These are phyloP conservation scores for Kalmanozyma brasiliensis DNA, from an alignment of 1,284 basidiomycete species.

Conservation along the genomic window DNA sequence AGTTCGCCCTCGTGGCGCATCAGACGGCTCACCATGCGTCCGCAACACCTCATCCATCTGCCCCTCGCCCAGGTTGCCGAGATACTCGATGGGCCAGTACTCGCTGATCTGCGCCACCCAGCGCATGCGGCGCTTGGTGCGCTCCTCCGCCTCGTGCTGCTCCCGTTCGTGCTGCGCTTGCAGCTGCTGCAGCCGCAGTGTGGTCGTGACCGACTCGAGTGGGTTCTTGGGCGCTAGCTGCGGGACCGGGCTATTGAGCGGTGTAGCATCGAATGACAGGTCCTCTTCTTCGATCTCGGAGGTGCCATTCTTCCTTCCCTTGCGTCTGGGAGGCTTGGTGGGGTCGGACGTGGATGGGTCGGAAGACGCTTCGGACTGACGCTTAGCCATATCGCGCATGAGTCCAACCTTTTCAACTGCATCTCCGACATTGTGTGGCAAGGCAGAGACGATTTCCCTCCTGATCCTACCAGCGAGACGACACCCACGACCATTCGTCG, in stretches of 20 bases:
- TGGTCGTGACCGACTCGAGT: slow-evolving; percentile 15
- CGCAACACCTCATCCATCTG: slow-evolving; percentile 75
- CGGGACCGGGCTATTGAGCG: slow-evolving; percentile 82
- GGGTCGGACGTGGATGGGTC: neutral
- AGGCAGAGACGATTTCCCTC: slow-evolving; percentile 80
- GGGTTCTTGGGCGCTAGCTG: slow-evolving; percentile 68
- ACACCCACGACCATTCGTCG: slow-evolving; percentile 92
- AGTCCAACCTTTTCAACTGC: slow-evolving; percentile 82
- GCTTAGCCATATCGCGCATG: slow-evolving; percentile 76
- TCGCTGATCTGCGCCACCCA: slow-evolving; percentile 71
- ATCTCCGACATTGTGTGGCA: slow-evolving; percentile 80
- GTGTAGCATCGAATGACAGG: slow-evolving; percentile 54
- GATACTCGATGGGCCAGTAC: slow-evolving; percentile 86
- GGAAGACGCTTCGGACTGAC: slow-evolving; percentile 38
- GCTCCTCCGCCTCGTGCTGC: slow-evolving; percentile 40
- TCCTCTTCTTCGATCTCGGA: slow-evolving; percentile 59
- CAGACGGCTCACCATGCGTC: slow-evolving; percentile 24
- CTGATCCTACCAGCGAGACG: slow-evolving; percentile 82
- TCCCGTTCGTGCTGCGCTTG: slow-evolving; percentile 25
- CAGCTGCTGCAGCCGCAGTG: slow-evolving; percentile 9
- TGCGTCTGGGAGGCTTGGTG: slow-evolving; percentile 22
- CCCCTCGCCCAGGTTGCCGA: slow-evolving; percentile 76
- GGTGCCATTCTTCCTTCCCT: slow-evolving; percentile 18
- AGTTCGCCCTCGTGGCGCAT: slow-evolving; percentile 12
- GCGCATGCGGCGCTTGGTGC: slow-evolving; percentile 65